Percentiles rank a stretch among this genome's conserved stretches.
These are phyloP conservation scores for Coemansia sp. DNA, from an alignment of 192 early-diverging fungal genomes.

Conservation along the genomic window DNA sequence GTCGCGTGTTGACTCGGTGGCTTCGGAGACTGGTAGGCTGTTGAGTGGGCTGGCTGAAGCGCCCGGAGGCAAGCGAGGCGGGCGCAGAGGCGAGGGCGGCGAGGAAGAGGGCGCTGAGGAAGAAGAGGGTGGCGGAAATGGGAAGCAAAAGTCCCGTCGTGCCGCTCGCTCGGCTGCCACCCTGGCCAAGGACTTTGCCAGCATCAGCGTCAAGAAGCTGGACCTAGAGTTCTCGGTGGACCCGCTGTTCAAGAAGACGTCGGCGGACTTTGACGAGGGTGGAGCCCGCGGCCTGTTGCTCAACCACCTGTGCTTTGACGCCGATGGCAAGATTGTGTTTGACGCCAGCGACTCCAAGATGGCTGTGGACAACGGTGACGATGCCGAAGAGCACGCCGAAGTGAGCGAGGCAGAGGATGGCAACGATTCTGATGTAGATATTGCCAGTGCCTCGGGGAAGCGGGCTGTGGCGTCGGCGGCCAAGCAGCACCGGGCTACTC, in stretches of 20 bases:
- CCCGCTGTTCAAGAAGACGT: slow-evolving; percentile 98
- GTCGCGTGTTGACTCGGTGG: slow-evolving; percentile 95
- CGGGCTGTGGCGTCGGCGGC: neutral
- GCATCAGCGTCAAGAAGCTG: slow-evolving; percentile 82
- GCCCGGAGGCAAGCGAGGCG: slow-evolving; percentile 54
- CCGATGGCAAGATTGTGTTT: slow-evolving; percentile 90
- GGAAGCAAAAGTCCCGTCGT: slow-evolving; percentile 33
- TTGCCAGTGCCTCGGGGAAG: neutral
- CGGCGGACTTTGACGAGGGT: slow-evolving; percentile 97
- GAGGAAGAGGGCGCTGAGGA: slow-evolving; percentile 61
- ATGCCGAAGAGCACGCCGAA: slow-evolving; percentile 50
- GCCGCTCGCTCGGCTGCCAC: slow-evolving; percentile 64
- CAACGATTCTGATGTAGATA: slow-evolving; percentile 15
- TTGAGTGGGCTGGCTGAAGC: slow-evolving; percentile 85
- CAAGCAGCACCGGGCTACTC: slow-evolving; percentile 34
- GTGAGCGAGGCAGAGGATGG: slow-evolving; percentile 16
- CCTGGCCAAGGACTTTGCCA: slow-evolving; percentile 79
- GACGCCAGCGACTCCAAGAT: slow-evolving; percentile 84
- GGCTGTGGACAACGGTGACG: slow-evolving; percentile 53
- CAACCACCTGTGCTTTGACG: slow-evolving; percentile 83
- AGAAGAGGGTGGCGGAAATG: slow-evolving; percentile 30
- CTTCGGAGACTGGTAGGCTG: slow-evolving; percentile 88
- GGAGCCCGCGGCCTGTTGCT: slow-evolving; percentile 90
- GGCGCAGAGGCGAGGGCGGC: slow-evolving; percentile 35
- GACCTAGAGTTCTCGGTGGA: slow-evolving; percentile 94